These are phyloP conservation scores for Thielaviopsis euricoi DNA, from an alignment of 2,329 filamentous ascomycete species.

Conservation along the genomic window DNA sequence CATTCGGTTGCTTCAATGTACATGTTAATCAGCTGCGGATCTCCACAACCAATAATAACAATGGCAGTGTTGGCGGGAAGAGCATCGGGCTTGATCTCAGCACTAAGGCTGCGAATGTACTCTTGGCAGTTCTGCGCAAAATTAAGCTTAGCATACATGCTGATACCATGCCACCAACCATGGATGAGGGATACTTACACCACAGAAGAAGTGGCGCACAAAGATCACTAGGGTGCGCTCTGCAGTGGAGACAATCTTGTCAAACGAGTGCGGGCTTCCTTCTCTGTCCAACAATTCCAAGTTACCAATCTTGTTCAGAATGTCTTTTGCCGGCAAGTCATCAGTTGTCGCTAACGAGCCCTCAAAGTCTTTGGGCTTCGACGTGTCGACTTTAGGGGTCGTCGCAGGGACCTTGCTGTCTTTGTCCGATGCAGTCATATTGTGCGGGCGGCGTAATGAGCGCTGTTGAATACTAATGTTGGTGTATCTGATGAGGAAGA, in stretches of 20 bases:
- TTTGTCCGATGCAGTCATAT: neutral
- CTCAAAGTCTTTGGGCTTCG: constrained; percentile 34
- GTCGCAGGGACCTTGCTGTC: neutral
- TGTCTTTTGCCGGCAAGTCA: constrained; percentile 32
- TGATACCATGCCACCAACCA: too few relatives aligned
- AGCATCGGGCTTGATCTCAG: constrained; percentile 34
- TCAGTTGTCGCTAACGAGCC: constrained; percentile 40
- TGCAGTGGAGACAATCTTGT: constrained; percentile 41
- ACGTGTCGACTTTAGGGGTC: constrained; percentile 19
- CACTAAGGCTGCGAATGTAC: constrained; percentile 47
- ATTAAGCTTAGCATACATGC: neutral
- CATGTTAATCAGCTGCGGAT: constrained; percentile 48
- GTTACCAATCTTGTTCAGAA: constrained; percentile 34
- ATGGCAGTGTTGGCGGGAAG: constrained; percentile 45
- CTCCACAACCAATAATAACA: constrained; percentile 56
- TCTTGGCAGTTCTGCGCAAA: constrained; percentile 53
- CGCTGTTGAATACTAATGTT: too few relatives aligned
- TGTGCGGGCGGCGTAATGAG: too few relatives aligned
- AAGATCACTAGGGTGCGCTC: constrained; percentile 53
- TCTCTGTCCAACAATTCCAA: constrained; percentile 44
- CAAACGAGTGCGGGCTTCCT: constrained; percentile 42
- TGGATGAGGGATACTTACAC: constrained; percentile 33
- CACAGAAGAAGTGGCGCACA: constrained; percentile 67
- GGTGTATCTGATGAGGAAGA: too few relatives aligned
- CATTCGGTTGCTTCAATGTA: constrained; percentile 48